Evolutionary conservation across 176 grass and related monocot species (phyloP), one percentile per base, ranked within the genome.

Genomic region (Oropetium thomaeum): DNA sequence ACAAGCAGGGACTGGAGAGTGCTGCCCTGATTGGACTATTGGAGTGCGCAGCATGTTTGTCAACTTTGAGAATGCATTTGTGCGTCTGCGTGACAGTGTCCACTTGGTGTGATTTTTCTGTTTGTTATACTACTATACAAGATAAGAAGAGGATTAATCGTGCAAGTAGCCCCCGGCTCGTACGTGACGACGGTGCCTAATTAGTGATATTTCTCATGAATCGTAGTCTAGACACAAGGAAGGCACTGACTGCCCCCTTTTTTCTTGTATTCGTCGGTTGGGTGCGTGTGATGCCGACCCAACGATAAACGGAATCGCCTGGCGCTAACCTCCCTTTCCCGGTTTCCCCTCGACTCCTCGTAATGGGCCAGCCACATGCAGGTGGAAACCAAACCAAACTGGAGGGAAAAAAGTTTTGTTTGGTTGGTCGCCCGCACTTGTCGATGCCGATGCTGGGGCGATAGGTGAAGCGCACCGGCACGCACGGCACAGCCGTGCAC

Each of bases 231-330:
- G n/a, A n/a, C n/a, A n/a, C n/a, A n/a, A n/a, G n/a, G n/a, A n/a
- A n/a, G n/a, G n/a, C n/a, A n/a, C n/a, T n/a, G n/a, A n/a, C n/a
- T n/a, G n/a, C n/a, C n/a, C n/a, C n/a, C n/a, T n/a, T 23, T 53
- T 52, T 51, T 9, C 48, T 52, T 52, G n/a, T n/a, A n/a, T 22
- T 31, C 40, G 40, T 35, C 30, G 59, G 35, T 33, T 19, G 15
- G 22, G 29, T 38, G 51, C 42, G 26, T n/a, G 0, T 30, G 79
- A 81, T 7, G 58, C 25, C 11, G 69, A 81, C 79, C 22, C 58
- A 1, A 17, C 58, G 3, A 41, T 41, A 0, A 23, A 72, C 23
- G 58, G 57, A 52, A 38, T 37, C 13, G 68, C 16, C n/a, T 14
- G 12, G 13, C 15, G 74, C 13, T 23, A 51, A 47, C 20, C 15